A percentile compares a stretch with the other conserved stretches of the same genome.
phyloP scores from a whole-genome alignment of 257 asterid species.

The Forsythia viridissima region DNA sequence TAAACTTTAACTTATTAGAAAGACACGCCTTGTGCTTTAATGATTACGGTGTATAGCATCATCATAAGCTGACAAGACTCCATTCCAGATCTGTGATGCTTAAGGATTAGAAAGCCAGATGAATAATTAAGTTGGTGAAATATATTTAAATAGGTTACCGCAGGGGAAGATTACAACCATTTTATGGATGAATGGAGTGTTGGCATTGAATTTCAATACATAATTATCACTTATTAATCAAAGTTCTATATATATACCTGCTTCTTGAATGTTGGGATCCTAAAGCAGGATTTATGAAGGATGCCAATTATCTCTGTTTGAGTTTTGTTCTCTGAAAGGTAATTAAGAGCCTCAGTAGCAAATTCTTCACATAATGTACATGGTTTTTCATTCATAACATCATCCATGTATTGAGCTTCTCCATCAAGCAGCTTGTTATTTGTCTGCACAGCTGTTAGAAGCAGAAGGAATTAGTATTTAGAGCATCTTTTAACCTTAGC shows the following conservation, averaged over 20 bases:
- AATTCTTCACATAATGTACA: slow-evolving; percentile 74
- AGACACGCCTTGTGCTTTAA: too few relatives aligned
- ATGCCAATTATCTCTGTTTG: slow-evolving; percentile 58
- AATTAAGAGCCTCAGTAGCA: slow-evolving; percentile 59
- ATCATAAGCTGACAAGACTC: too few relatives aligned
- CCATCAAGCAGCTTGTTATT: slow-evolving; percentile 31
- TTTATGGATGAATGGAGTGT: background rate
- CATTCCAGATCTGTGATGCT: too few relatives aligned
- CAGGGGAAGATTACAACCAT: background rate
- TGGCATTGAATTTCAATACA: slow-evolving; percentile 1
- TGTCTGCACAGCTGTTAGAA: slow-evolving; percentile 44
- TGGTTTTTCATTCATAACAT: slow-evolving; percentile 39
- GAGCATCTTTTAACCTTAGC: too few relatives aligned
- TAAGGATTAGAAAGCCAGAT: too few relatives aligned
- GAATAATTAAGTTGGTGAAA: too few relatives aligned
- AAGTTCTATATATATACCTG: slow-evolving; percentile 46
- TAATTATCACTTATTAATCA: background rate
- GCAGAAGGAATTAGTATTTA: slow-evolving; percentile 20
- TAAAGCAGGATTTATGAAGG: slow-evolving; percentile 78
- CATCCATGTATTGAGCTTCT: slow-evolving; percentile 39
- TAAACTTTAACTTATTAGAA: too few relatives aligned
- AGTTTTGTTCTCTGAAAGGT: slow-evolving; percentile 68
- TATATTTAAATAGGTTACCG: background rate
- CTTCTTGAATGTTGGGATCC: slow-evolving; percentile 60
- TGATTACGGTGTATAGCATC: too few relatives aligned